Evolutionary conservation across 129 eudicot species (phyloP).

Genomic region (Escallonia herrerae): DNA sequence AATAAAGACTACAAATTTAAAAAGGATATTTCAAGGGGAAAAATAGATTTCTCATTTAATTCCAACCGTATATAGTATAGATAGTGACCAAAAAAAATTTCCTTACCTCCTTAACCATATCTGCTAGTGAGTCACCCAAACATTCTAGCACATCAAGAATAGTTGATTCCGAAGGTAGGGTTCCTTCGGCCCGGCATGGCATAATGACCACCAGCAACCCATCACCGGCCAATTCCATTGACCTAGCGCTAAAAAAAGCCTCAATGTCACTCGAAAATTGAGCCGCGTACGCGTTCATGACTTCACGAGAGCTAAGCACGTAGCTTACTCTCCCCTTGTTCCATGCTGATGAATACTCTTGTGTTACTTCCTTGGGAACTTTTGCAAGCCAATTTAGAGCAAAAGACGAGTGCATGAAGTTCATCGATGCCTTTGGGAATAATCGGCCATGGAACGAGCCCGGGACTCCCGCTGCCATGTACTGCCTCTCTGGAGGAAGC

Average conservation of each 20-base stretch:
- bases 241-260: conserved; percentile 1
- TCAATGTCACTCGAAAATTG: background rate
- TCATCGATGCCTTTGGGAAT: conserved; percentile 7
- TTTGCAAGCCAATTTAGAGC: conserved; percentile 17
- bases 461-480: conserved; percentile 16
- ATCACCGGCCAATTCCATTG: background rate
- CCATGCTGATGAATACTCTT: background rate
- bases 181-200: background rate
- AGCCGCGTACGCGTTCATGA: background rate
- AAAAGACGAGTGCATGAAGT: too few relatives aligned
- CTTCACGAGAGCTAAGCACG: background rate
- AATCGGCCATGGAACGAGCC: conserved; percentile 20
- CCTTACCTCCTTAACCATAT: conserved; percentile 6
- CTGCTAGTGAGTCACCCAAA: conserved; percentile 6
- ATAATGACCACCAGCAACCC: background rate
- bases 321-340: conserved; percentile 6
- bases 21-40: too few relatives aligned
- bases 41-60: too few relatives aligned
- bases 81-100: too few relatives aligned
- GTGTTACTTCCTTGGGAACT: conserved; percentile 1
- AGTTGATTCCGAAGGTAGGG: background rate
- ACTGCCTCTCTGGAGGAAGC: conserved; percentile 10
- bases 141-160: background rate
- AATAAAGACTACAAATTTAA: too few relatives aligned
- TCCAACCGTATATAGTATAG: too few relatives aligned